Base-by-base conservation (phyloP, 805 yeast genomes). In the Cyberlindnera mississippiensis region DNA sequence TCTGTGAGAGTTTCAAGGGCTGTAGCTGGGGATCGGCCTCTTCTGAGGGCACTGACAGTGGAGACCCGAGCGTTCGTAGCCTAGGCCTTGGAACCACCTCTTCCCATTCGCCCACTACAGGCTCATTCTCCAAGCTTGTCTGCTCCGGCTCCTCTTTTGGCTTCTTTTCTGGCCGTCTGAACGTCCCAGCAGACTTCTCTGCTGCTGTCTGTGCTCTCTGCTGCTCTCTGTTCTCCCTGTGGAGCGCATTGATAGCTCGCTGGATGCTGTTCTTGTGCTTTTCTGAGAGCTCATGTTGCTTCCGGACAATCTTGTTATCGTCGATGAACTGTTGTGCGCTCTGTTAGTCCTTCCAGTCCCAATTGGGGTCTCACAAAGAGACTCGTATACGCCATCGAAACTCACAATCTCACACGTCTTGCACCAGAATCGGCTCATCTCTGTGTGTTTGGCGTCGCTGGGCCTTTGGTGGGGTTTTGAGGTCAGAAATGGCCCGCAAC, bases 361-460 rank as follows among this genome's bases (percentile, higher is more conserved):
- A 43, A 11, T n/a, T n/a, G n/a, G n/a, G n/a, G n/a, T n/a, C n/a
- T n/a, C n/a, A n/a, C n/a, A n/a, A 17, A 11, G 10, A 8, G 6
- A 19, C 12, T 6, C 10, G 10, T 4, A 16, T 11, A 14, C 12
- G n/a, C n/a, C n/a, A n/a, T n/a, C n/a, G n/a, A 26, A 13, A 55
- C 67, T 40, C 44, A 68, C 72, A 14, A 50, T 47, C 18, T 59
- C 56, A 45, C 73, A 69, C 5, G 58, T 51, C 39, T 64, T 62
- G 29, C 56, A 52, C 54, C 54, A 52, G 27, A 27, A 35, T 12
- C 50, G 44, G 13, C 42, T 42, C 54, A 50, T 50, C 19, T 28
- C 14, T 12, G 31, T n/a, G n/a, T n/a, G n/a, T n/a, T n/a, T n/a
- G n/a, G n/a, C n/a, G n/a, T n/a, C n/a, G n/a, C n/a, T n/a, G n/a